Evolutionary conservation across 768 basidiomycete genomes (phyloP), one percentile per base, ranked within the genome.

Genomic region (Pleurotus platypus): DNA sequence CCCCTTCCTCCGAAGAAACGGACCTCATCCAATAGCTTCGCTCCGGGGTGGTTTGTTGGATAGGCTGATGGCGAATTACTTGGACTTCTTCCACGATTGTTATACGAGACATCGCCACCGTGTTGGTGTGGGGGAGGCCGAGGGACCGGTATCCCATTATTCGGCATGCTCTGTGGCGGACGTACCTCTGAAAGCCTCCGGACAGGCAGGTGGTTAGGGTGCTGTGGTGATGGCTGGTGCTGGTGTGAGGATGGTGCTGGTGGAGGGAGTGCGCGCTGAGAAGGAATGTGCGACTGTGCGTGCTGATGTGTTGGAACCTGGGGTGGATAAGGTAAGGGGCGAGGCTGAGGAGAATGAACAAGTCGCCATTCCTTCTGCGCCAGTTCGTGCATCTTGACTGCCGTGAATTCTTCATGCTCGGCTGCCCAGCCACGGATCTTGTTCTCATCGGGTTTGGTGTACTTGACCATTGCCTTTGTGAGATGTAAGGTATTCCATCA

Each of bases 321-420:
- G 47, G 57, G 30, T 30, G 51, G 51, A 38, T 54, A 54, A 40
- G 35, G 37, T 12, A 39, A 54, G 26, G 16, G 51, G 9, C 20
- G 51, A 40, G 24, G 68, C 46, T 69, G 71, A 45, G 70, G 64
- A 16, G 51, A 38, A 26, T 54, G 51, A 22, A 54, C 51, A 16
- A 54, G 18, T 18, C 69, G 70, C 69, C 72, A 73, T 55, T 76
- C 72, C 51, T 48, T 56, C 18, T 71, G 72, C 38, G 70, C 76
- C 56, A 74, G 72, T 56, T 85, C 84, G 24, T 74, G 72, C 24
- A 85, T 77, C 57, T 77, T 77, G 55, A 84, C 80, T 18, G 89
- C 89, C 80, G 82, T 87, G 16, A 80, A 67, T 57, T 84, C 85
- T 64, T 86, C 84, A 55, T 87, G 87, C 43, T 86, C 82, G 38